These are phyloP conservation scores for Pyrenochaeta sp. DNA, from an alignment of 2,329 filamentous ascomycete genomes.

Conservation along the genomic window DNA sequence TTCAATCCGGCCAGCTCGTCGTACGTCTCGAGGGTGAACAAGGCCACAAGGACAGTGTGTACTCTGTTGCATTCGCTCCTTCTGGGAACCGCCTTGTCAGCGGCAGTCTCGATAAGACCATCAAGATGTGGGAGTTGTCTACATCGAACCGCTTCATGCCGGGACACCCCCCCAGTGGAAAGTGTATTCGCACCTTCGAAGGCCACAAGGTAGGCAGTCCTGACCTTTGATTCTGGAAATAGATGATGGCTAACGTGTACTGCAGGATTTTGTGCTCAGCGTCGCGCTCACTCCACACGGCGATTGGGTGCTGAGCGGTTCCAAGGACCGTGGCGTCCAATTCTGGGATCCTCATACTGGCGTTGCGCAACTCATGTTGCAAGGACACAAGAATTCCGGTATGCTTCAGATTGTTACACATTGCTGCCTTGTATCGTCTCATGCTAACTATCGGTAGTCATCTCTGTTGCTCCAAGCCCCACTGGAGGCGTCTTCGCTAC, in stretches of 20 bases:
- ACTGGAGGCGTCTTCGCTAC: constrained; percentile 90
- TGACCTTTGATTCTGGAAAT: not conserved
- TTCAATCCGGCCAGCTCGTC: constrained; percentile 81
- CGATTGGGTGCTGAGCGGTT: constrained; percentile 95
- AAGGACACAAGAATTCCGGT: constrained; percentile 97
- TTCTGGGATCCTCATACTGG: constrained; percentile 98
- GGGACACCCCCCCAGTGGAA: constrained; percentile 80
- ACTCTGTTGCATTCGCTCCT: constrained; percentile 94
- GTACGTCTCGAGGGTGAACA: constrained; percentile 92
- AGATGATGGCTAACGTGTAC: constrained; percentile 5
- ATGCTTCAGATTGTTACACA: constrained; percentile 36
- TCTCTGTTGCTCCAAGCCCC: constrained; percentile 94
- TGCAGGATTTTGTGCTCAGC: constrained; percentile 93
- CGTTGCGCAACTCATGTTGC: constrained; percentile 95
- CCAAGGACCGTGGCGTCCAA: constrained; percentile 95
- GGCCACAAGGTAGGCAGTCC: constrained; percentile 78
- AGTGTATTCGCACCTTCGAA: constrained; percentile 96
- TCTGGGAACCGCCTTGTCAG: constrained; percentile 92
- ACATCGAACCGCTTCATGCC: constrained; percentile 72
- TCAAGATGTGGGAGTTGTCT: constrained; percentile 98
- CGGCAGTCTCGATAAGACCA: constrained; percentile 95
- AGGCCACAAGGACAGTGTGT: constrained; percentile 96
- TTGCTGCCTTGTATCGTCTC: not conserved
- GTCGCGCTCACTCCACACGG: constrained; percentile 95
- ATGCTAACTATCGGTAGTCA: constrained; percentile 65